Base-by-base conservation (phyloP, 2,329 filamentous ascomycete species). In the Apiospora kogelbergensis region DNA sequence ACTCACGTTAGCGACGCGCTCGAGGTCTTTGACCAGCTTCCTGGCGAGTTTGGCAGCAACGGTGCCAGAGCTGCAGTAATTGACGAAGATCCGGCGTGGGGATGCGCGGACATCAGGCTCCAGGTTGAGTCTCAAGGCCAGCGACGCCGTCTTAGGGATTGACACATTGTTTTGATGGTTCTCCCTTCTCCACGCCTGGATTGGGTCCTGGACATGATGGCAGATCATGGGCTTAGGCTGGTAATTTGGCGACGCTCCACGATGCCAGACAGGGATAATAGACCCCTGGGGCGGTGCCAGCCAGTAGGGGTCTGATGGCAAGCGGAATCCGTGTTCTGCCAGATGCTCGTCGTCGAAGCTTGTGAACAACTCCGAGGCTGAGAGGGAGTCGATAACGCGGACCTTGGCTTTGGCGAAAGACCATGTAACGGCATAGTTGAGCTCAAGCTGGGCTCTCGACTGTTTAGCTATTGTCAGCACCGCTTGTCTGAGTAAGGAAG, bases 151-250 rank as follows among this genome's bases (percentile, higher is more conserved):
- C 53, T 37, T 37, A 11, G 44, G 33, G 6, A 48, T 66, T 6
- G 33, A 26, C 15, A 53, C 30, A 40, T 67, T 13, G 30, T 30
- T n/a, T 44, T 37, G 68, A 33, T 53, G 24, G 11, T 3, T 66
- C 53, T 72, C 69, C 48, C 70, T 67, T 60, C 65, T 67, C 76
- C 75, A 78, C n/a, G 71, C 69, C 64, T 76, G 74, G 57, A 77
- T 69, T n/a, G 76, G 75, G 65, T 76, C 73, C 67, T 75, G 71
- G 17, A 66, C 68, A 65, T 75, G 75, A n/a, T 69, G 71, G 64
- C 72, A 73, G 67, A 78, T 76, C 70, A 76, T 71, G 6, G 76
- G 76, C 69, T 76, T 76, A 11, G 76, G 76, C 60, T 77, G 75
- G 53, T 77, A 76, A 63, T 77, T 75, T 17, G 76, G 76, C 3